Evolutionary conservation across 1,284 basidiomycete genomes (phyloP).

Genomic region (Paramarasmius palmivorus): DNA sequence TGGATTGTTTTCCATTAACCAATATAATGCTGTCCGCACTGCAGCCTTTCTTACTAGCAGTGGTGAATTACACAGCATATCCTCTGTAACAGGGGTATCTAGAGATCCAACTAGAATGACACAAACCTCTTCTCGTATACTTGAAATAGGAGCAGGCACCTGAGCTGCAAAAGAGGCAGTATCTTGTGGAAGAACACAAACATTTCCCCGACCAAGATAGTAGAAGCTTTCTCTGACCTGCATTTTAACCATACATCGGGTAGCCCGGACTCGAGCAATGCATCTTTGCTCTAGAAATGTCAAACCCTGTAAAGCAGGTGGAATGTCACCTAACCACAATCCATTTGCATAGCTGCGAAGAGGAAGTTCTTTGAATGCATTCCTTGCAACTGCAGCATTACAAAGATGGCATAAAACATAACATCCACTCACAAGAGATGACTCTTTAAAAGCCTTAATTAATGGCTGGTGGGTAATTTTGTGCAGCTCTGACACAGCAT

Average conservation of each 20-base stretch:
- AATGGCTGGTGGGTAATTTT: too few relatives aligned
- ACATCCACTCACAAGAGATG: too few relatives aligned
- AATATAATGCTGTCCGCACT: neutral
- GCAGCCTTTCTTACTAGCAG: neutral
- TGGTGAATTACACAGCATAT: neutral
- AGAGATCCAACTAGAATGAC: conserved; percentile 4
- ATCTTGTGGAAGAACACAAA: conserved; percentile 15
- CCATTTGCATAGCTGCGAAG: conserved; percentile 16
- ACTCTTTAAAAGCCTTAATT: too few relatives aligned
- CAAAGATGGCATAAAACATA: too few relatives aligned
- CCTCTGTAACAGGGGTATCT: neutral
- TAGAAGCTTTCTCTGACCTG: conserved; percentile 4
- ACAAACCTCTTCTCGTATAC: conserved; percentile 1
- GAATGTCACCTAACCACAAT: conserved; percentile 8
- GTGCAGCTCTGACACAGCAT: too few relatives aligned
- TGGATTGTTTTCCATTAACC: neutral
- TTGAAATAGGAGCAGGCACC: conserved; percentile 8
- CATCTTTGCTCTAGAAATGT: conserved; percentile 16
- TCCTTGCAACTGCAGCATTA: too few relatives aligned
- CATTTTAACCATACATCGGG: conserved; percentile 14
- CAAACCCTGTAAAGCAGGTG: conserved; percentile 7
- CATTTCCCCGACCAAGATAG: conserved; percentile 14
- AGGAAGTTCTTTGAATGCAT: conserved; percentile 8
- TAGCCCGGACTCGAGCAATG: conserved; percentile 10
- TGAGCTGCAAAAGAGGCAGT: neutral